phyloP scores from a whole-genome alignment of 2,329 filamentous ascomycete genomes.

The Phialophora verrucosa region DNA sequence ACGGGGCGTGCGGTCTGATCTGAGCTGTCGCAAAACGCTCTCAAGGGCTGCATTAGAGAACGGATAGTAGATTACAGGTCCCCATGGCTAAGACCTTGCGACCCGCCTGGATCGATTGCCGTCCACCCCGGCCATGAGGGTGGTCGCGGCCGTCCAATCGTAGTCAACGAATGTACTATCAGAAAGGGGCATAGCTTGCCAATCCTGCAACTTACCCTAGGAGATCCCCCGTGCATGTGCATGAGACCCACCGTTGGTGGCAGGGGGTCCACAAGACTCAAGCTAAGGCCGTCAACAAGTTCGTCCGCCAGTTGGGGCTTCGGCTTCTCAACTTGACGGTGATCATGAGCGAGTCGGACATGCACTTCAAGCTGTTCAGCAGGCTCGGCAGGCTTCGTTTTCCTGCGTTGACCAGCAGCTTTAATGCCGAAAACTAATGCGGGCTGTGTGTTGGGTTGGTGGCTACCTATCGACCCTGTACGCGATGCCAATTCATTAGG shows the following conservation, averaged over 20 bases:
- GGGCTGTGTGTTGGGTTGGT: no score
- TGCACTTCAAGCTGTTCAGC: no score
- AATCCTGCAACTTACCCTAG: neutral
- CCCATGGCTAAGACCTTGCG: neutral
- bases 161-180: neutral
- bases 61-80: neutral
- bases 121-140: neutral
- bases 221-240: neutral
- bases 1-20: neutral
- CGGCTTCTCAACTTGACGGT: no score
- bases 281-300: neutral
- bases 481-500: no score
- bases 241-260: neutral
- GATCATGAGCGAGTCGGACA: no score
- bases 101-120: neutral
- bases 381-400: no score
- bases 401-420: no score
- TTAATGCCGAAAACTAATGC: no score
- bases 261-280: neutral
- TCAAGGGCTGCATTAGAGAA: neutral
- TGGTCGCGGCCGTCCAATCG: neutral
- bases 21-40: neutral
- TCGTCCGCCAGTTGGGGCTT: neutral
- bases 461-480: no score
- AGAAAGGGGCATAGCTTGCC: slow-evolving; percentile 1